Evolutionary conservation across 345 rosid genomes (phyloP).

Genomic region (Lenwebbia sp.): DNA sequence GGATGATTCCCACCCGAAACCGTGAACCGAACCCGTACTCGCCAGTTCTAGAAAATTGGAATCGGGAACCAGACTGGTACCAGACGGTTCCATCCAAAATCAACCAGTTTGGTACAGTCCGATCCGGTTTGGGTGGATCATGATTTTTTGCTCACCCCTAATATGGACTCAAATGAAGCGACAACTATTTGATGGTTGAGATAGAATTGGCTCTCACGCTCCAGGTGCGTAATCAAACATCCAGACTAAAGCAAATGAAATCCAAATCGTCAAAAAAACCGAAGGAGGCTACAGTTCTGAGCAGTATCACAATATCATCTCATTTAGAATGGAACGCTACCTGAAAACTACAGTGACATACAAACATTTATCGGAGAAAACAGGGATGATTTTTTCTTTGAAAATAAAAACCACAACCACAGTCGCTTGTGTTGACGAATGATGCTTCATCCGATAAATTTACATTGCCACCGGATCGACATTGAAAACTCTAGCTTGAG

Average conservation of each 20-base stretch:
- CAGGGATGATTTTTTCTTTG: neutral
- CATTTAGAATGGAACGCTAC: neutral
- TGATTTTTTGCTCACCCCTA: too few relatives aligned
- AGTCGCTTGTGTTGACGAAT: neutral
- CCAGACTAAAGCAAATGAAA: neutral
- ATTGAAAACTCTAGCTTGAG: neutral
- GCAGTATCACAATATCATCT: neutral
- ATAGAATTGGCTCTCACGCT: neutral
- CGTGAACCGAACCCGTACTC: too few relatives aligned
- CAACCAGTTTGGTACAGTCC: too few relatives aligned
- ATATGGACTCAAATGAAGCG: neutral
- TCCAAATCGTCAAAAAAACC: neutral
- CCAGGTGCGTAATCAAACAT: neutral
- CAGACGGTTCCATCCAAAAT: too few relatives aligned
- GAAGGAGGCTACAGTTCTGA: neutral
- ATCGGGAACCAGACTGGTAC: too few relatives aligned
- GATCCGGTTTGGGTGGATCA: too few relatives aligned
- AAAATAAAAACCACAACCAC: neutral
- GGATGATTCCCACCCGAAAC: too few relatives aligned
- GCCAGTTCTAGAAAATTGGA: too few relatives aligned
- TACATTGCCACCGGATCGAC: neutral
- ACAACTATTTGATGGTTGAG: neutral
- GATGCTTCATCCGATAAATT: neutral
- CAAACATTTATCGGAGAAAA: neutral
- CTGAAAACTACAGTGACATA: neutral